These are phyloP conservation scores for Tolypocladium album DNA, from an alignment of 2,329 filamentous ascomycete genomes.

Conservation along the genomic window DNA sequence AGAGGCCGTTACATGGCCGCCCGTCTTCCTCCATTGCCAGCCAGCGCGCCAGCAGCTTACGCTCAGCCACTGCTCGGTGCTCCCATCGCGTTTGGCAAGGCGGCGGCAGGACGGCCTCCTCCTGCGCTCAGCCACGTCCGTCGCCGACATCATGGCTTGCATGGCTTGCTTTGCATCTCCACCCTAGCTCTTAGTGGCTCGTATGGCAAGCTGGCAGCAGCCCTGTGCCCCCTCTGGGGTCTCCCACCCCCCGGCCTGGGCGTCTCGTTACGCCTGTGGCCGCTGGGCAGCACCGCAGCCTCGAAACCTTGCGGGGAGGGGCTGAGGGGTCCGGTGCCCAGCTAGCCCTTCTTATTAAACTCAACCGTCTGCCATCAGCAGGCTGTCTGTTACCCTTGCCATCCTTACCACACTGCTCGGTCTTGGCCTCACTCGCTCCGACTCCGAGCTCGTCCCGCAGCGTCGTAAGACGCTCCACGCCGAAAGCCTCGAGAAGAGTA, in stretches of 20 bases:
- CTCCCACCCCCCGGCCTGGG: background rate
- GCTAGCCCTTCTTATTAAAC: background rate
- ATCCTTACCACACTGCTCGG: background rate
- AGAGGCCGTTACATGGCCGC: background rate
- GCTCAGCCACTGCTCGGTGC: background rate
- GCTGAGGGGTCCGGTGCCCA: background rate
- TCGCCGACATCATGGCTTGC: background rate
- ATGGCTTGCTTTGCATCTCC: background rate
- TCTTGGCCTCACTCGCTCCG: background rate
- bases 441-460: background rate
- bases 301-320: background rate
- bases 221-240: background rate
- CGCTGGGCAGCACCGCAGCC: background rate
- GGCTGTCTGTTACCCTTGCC: background rate
- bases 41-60: background rate
- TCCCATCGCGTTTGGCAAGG: background rate
- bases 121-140: background rate
- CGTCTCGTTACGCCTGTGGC: background rate
- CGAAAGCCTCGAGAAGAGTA: background rate
- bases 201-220: background rate
- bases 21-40: no score
- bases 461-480: background rate
- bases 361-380: background rate
- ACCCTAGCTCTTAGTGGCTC: background rate
- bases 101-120: background rate